Conservation (phyloP, 2,329 filamentous ascomycete genomes). For the Lasiodiplodia sp. region DNA sequence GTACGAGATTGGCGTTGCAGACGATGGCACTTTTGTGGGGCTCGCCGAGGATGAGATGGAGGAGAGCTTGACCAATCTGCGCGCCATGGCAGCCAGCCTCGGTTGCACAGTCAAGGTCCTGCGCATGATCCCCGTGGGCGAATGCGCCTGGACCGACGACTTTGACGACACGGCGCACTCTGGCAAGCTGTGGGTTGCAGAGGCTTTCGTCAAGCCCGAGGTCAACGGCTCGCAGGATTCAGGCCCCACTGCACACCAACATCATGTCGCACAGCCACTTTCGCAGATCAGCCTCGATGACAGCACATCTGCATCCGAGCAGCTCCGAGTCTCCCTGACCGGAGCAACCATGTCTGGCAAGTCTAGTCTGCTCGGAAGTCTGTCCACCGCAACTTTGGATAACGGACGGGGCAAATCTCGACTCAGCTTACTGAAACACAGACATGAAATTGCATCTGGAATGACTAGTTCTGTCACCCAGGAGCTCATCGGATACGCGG, state of each 20-base stretch:
- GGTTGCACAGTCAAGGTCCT: conserved; percentile 85
- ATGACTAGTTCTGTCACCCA: conserved; percentile 95
- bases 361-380: conserved; percentile 84
- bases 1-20: conserved; percentile 95
- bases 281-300: conserved; percentile 28
- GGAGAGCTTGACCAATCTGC: conserved; percentile 84
- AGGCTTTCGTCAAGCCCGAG: conserved; percentile 85
- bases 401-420: conserved; percentile 92
- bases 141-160: conserved; percentile 75
- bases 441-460: conserved; percentile 90
- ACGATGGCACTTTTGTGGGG: conserved; percentile 90
- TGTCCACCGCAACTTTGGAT: conserved; percentile 87
- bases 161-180: conserved; percentile 16
- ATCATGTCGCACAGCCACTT: conserved; percentile 23
- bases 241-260: conserved; percentile 4
- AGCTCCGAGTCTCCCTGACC: conserved; percentile 85
- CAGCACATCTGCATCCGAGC: conserved; percentile 53
- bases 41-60: conserved; percentile 90
- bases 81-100: conserved; percentile 89
- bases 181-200: conserved; percentile 79
- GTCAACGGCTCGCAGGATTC: conserved; percentile 50
- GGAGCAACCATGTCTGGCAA: conserved; percentile 93
- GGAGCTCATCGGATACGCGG: conserved; percentile 83
- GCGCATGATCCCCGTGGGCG: conserved; percentile 82
- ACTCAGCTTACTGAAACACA: conserved; percentile 86